phyloP scores from a whole-genome alignment of 495 filamentous ascomycete species.

The Penicillium cataractarum region DNA sequence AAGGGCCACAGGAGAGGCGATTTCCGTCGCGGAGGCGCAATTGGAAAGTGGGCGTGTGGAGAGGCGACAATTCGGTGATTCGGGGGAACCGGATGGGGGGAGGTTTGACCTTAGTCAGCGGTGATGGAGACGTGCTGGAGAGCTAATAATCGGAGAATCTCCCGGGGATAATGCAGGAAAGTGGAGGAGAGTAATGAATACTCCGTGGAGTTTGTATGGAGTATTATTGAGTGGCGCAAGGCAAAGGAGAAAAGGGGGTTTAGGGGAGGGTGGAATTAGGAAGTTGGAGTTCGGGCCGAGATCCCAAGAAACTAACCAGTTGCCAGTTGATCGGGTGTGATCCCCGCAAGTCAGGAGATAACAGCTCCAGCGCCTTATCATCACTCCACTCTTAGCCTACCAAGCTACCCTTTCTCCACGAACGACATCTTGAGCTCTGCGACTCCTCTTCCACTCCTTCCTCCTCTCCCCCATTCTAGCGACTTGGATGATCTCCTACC shows the following conservation, averaged over 20 bases:
- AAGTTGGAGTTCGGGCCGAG: not conserved
- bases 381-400: too few relatives aligned
- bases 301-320: too few relatives aligned
- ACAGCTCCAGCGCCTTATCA: not conserved
- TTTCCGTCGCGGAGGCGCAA: slow-evolving; percentile 2
- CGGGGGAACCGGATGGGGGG: slow-evolving; percentile 1
- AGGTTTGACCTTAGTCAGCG: slow-evolving; percentile 6
- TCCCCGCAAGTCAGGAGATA: not conserved
- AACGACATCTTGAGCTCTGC: not conserved
- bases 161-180: not conserved
- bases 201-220: not conserved
- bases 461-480: not conserved
- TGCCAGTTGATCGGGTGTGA: too few relatives aligned
- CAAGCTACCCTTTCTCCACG: not conserved
- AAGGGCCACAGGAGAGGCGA: slow-evolving; percentile 11
- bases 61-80: not conserved
- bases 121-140: too few relatives aligned
- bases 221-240: not conserved
- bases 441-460: not conserved
- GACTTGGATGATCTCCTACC: not conserved
- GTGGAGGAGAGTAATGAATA: not conserved
- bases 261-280: not conserved
- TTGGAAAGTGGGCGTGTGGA: slow-evolving; percentile 9
- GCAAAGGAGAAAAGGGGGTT: not conserved
- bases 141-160: not conserved